phyloP scores from a whole-genome alignment of 495 filamentous ascomycete genomes.

The Schizothecium vesticola region DNA sequence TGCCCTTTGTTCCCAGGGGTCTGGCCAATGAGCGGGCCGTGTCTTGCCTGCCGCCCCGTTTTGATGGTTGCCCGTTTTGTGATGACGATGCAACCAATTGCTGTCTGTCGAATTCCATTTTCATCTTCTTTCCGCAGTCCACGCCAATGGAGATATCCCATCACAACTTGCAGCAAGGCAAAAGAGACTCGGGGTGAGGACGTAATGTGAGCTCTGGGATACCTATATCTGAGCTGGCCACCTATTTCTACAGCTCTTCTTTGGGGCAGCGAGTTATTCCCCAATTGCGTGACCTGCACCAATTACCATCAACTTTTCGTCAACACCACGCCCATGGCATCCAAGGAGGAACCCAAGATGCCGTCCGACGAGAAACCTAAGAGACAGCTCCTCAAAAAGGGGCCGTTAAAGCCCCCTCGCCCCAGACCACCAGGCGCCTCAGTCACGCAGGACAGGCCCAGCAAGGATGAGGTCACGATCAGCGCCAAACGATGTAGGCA shows the following conservation, averaged over 20 bases:
- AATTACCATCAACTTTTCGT: neutral
- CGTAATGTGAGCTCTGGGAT: neutral
- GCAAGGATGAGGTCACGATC: neutral
- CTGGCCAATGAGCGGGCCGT: neutral
- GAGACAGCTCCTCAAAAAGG: neutral
- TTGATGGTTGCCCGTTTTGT: neutral
- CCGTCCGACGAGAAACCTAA: neutral
- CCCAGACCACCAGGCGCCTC: neutral
- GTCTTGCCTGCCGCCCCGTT: neutral
- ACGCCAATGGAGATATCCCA: neutral
- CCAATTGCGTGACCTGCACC: too few species aligned
- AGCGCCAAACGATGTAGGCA: neutral
- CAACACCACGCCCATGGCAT: neutral
- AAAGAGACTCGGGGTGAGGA: neutral
- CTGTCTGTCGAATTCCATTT: too few species aligned
- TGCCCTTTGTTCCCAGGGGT: conserved; percentile 12
- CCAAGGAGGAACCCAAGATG: neutral
- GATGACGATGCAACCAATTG: neutral
- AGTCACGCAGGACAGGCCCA: neutral
- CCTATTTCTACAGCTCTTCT: neutral
- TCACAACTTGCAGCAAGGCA: neutral
- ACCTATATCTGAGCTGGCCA: neutral
- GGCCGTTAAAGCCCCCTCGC: neutral
- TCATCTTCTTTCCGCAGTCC: neutral
- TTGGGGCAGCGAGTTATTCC: too few species aligned